Base-by-base conservation (phyloP, 2,329 filamentous ascomycete genomes). In the Phialocephala subalpina region DNA sequence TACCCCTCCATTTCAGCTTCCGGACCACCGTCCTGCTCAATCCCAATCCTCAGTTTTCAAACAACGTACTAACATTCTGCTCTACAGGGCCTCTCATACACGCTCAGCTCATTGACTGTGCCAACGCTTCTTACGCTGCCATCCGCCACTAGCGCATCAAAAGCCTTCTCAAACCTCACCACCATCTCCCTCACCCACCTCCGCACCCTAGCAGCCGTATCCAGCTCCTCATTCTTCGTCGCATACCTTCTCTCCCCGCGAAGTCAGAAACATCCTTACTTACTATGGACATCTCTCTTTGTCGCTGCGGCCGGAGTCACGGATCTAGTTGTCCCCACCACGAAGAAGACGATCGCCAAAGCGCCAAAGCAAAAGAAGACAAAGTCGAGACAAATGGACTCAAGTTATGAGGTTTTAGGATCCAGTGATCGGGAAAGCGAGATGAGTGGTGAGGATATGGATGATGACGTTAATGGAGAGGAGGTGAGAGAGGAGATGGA, bases 31-130 rank as follows among this genome's bases (percentile, higher is more conserved):
- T 58, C 12, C 14, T 25, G 33, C 45, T 29, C 55, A 55, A 57
- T 33, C 20, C 18, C 29, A n/a, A 29, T 14, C 16, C 18, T n/a
- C 3, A 12, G 9, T 25, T 36, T 35, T 38, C 29, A 11, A 27
- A 45, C 9, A 8, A 58, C n/a, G 29, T 57, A 52, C 58, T 47
- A 60, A 45, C 14, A 47, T 52, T 8, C 14, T 29, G 3, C 5
- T 42, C 2, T 36, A 59, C 74, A 97, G 95, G 95, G 95, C 79
- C 86, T 96, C 66, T 97, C 94, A 60, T 97, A 95, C 82, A 91
- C 93, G 57, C 87, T 96, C 73, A 91, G 91, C 25, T 87, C 88
- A 66, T 82, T 97, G 70, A 89, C 92, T 29, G 87, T 97, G 66
- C 94, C 95, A 20, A 86, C 92, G 6, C 89, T 97, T 63, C 88